Base-by-base conservation (phyloP, 768 basidiomycete genomes). In the Gloeostereum incarnatum region DNA sequence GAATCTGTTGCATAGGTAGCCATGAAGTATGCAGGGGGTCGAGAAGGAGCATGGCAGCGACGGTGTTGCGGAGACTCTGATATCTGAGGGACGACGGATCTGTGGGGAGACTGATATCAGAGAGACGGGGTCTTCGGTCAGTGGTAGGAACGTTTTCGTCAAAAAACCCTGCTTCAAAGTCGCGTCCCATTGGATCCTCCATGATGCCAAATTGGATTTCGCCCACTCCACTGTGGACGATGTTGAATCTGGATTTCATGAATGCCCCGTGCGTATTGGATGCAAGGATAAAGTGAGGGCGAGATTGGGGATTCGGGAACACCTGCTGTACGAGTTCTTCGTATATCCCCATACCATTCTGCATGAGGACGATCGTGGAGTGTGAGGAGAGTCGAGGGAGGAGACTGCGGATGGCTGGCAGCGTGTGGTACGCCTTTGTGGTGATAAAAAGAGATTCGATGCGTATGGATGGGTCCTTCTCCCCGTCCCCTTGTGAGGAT, bases 261-360 rank as follows among this genome's bases (percentile, higher is more conserved):
- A 75, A 83, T 20, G 75, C 81, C 3, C 88, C 86, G 48, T 94
- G 90, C 1, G 79, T 83, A 44, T 85, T 92, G 19, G 78, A 75
- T 10, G 81, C 81, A 38, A 94, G 60, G 45, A 98, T 72, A 53
- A 98, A 90, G 49, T 86, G 80, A 9, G 93, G 93, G 25, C 93
- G 76, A 20, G 67, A 63, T 23, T 66, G 55, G 17, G 79, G 71
- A 54, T 91, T 82, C 14, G 71, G 79, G 56, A 91, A 98, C 30
- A 90, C 49, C 5, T 69, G 49, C 5, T 60, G 51, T 13, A 88
- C 55, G 34, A 96, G 68, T 43, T 75, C 62, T 47, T 98, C 93
- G 56, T 90, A 87, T 6, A 93, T 62, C 8, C 91, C 94, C 79
- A 96, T 86, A 18, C 94, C 94, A 54, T 94, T 94, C 52, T 94